phyloP scores from a whole-genome alignment of 495 filamentous ascomycete species.

The Elaphomyces granulatus region DNA sequence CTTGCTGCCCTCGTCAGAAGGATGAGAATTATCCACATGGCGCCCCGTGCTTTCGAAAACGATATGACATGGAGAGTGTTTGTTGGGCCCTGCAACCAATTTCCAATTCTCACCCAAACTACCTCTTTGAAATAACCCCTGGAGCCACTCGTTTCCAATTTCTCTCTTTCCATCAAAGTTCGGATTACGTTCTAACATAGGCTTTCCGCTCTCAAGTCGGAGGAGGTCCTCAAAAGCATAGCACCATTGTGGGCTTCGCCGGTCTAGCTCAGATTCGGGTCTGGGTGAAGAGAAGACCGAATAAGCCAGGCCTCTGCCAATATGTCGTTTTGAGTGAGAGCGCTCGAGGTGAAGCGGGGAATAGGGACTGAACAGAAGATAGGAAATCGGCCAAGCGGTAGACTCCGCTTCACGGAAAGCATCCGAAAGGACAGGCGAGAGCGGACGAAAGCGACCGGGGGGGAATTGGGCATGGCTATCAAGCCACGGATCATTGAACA shows the following conservation, averaged over 20 bases:
- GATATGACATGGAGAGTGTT: constrained; percentile 14
- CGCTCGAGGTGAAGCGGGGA: constrained; percentile 38
- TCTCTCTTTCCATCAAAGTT: constrained; percentile 13
- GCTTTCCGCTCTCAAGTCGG: constrained; percentile 32
- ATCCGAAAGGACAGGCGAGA: constrained; percentile 16
- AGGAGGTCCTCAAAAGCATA: constrained; percentile 44
- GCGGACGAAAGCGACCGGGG: constrained; percentile 16
- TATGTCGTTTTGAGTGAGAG: constrained; percentile 14
- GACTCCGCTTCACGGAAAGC: constrained; percentile 19
- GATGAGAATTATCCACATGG: constrained; percentile 3
- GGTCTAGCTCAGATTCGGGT: constrained; percentile 17
- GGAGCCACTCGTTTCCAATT: constrained; percentile 23
- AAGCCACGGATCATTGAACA: constrained; percentile 28
- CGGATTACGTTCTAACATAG: constrained; percentile 25
- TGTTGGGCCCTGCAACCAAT: constrained; percentile 4
- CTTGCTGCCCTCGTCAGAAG: constrained; percentile 2
- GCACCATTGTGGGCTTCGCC: constrained; percentile 32
- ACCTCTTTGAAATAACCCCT: constrained; percentile 24
- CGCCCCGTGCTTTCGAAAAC: constrained; percentile 11
- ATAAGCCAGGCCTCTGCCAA: constrained; percentile 21
- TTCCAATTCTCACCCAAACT: constrained; percentile 28
- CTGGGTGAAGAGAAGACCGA: constrained; percentile 26
- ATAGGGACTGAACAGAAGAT: constrained; percentile 34
- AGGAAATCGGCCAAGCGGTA: constrained; percentile 26
- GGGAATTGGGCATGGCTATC: constrained; percentile 16